A percentile compares a stretch with the other conserved stretches of the same genome.
phyloP scores from a whole-genome alignment of 352 stramenopile species.

The Globisporangium sylvaticum region DNA sequence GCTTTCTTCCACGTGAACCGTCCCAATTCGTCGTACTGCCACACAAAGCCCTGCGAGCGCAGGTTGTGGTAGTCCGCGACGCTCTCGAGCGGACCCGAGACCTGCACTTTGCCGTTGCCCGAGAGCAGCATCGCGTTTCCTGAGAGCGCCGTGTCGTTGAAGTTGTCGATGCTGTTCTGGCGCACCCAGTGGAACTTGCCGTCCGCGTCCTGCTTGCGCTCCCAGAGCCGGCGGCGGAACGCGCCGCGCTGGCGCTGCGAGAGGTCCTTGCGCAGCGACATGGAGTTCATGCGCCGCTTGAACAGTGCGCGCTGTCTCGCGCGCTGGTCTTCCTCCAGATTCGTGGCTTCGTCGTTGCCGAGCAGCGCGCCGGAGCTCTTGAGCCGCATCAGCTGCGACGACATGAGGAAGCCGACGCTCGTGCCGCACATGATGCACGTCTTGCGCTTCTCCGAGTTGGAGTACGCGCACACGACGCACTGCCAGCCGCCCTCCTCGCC shows the following conservation, averaged over 20 bases:
- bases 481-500: conserved; percentile 54
- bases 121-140: conserved; percentile 19
- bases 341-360: conserved; percentile 28
- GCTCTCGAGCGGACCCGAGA: conserved; percentile 27
- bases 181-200: conserved; percentile 76
- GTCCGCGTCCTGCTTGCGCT: conserved; percentile 48
- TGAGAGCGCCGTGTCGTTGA: conserved; percentile 14
- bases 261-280: conserved; percentile 53
- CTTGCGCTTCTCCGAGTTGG: conserved; percentile 36
- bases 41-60: conserved; percentile 66
- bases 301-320: conserved; percentile 54
- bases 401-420: conserved; percentile 26
- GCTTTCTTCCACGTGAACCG: conserved; percentile 54
- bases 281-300: conserved; percentile 67
- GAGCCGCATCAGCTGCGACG: conserved; percentile 30
- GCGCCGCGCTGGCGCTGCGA: conserved; percentile 66
- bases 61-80: conserved; percentile 57
- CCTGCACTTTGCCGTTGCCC: conserved; percentile 27
- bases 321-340: conserved; percentile 34
- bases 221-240: conserved; percentile 60
- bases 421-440: conserved; percentile 71
- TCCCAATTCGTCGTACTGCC: conserved; percentile 54
- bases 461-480: conserved; percentile 67
- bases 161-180: conserved; percentile 49
- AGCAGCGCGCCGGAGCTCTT: conserved; percentile 59